Evolutionary conservation across 257 asterid species (phyloP), one percentile per base, ranked within the genome.

Genomic region (Solanum tacnaense): DNA sequence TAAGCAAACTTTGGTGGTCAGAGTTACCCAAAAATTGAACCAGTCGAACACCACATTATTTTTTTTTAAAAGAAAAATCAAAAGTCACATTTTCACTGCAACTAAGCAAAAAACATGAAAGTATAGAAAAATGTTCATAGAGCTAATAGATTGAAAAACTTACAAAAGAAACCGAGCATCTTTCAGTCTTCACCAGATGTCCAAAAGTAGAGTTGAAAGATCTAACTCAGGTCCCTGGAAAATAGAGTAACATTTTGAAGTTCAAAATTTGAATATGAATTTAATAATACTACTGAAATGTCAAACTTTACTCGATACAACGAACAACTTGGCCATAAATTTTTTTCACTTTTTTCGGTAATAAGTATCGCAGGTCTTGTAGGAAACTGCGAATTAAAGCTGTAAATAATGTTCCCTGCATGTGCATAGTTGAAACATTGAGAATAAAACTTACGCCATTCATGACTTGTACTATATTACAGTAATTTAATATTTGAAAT

Each of bases 401-500:
- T 81, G 67, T 79, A 79, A 49, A 29, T 5, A 49, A 29, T 49
- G 86, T 31, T 29, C 18, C 10, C 70, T 81, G 29, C 85, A 81
- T 18, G 85, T 81, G 70, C 44, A 20, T 6, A 29, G 11, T 82
- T 82, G 44, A 82, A 81, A 82, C 41, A 81, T 16, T 16, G 18
- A 31, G 68, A 49, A 82, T 20, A 20, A 58, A 58, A 58, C 25
- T 20, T 20, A 58, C 67, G 67, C 67, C 67, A 20, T 58, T 58
- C 67, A 7, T 23, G 10, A 20, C 25, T 58, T 20, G 67, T 58
- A 20, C 25, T 20, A 58, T 58, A 58, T 58, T 56, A 56, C 9
- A 56, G 25, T 16, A 82, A 29, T 29, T 78, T 78, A 85, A 56
- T 86, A 90, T 87, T 73, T 88, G 72, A 87, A n/a, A 87, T 65